These are phyloP conservation scores for Lepidopterella palustris DNA, from an alignment of 495 filamentous ascomycete species.

Conservation along the genomic window DNA sequence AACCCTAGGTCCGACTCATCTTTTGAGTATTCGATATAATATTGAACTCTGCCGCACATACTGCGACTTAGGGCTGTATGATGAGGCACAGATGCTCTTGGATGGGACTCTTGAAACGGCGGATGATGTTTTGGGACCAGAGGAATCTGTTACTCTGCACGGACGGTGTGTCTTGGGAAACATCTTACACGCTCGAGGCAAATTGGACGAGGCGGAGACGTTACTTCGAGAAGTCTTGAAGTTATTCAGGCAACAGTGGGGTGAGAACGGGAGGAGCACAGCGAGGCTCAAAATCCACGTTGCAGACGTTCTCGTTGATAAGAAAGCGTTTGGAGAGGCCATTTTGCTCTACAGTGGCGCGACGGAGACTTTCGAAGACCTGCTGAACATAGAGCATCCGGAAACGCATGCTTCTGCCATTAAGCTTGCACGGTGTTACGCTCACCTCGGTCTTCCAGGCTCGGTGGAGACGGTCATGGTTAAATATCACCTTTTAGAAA, in stretches of 20 bases:
- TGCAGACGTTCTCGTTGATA: neutral
- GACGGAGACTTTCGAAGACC: neutral
- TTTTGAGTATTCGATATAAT: neutral
- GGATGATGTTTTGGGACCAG: neutral
- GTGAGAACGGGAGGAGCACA: neutral
- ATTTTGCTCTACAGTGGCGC: neutral
- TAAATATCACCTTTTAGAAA: neutral
- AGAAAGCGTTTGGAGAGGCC: neutral
- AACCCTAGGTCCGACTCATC: neutral
- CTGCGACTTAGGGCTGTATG: neutral
- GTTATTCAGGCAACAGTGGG: neutral
- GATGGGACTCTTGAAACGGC: neutral
- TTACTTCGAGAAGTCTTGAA: neutral
- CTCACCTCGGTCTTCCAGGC: neutral
- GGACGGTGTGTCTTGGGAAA: neutral
- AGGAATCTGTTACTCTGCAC: neutral
- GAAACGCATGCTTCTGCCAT: neutral
- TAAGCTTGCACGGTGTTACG: neutral
- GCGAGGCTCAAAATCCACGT: neutral
- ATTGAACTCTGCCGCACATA: neutral
- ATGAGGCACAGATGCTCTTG: neutral
- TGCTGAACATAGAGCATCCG: neutral
- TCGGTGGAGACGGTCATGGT: neutral
- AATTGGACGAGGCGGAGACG: neutral
- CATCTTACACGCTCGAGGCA: neutral